Conservation (phyloP, 2,329 filamentous ascomycete species). For the Ploettnerulaceae sp. region DNA sequence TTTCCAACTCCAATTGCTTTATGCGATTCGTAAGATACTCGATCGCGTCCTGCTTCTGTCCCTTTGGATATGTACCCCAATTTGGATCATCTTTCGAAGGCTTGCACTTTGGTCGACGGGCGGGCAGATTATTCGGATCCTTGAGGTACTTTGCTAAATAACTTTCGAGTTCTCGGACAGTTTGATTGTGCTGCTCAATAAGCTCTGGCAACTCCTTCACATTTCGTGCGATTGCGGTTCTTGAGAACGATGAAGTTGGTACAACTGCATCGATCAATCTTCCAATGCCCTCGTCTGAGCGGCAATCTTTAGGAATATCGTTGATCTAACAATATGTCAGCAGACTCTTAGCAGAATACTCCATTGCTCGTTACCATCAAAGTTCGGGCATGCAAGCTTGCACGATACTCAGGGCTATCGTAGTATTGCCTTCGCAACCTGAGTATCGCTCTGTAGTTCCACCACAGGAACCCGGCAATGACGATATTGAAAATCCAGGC, state of each 20-base stretch:
- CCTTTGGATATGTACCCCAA: constrained; percentile 56
- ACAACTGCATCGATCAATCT: constrained; percentile 76
- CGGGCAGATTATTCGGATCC: constrained; percentile 74
- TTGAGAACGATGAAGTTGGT: constrained; percentile 71
- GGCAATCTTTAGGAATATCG: constrained; percentile 72
- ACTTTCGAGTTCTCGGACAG: constrained; percentile 76
- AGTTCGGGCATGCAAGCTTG: constrained; percentile 73
- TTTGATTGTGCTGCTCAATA: constrained; percentile 76
- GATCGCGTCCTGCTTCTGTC: constrained; percentile 85
- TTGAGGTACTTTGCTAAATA: constrained; percentile 86
- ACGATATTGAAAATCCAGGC: constrained; percentile 67
- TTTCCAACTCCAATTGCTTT: constrained; percentile 72
- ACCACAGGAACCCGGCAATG: constrained; percentile 79
- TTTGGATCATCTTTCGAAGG: constrained; percentile 75
- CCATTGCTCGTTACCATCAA: constrained; percentile 50
- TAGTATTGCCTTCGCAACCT: constrained; percentile 73
- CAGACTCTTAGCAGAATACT: not conserved
- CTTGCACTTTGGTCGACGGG: constrained; percentile 70
- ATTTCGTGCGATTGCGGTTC: constrained; percentile 81
- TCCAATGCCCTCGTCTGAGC: constrained; percentile 82
- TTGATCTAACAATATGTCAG: constrained; percentile 54
- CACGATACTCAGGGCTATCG: constrained; percentile 80
- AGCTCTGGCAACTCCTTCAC: constrained; percentile 84
- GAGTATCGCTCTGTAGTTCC: constrained; percentile 75
- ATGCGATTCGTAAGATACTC: constrained; percentile 88